A percentile compares a stretch with the other conserved stretches of the same genome.
Conservation (phyloP, 768 basidiomycete species). For the Rossbeevera mucosa region DNA sequence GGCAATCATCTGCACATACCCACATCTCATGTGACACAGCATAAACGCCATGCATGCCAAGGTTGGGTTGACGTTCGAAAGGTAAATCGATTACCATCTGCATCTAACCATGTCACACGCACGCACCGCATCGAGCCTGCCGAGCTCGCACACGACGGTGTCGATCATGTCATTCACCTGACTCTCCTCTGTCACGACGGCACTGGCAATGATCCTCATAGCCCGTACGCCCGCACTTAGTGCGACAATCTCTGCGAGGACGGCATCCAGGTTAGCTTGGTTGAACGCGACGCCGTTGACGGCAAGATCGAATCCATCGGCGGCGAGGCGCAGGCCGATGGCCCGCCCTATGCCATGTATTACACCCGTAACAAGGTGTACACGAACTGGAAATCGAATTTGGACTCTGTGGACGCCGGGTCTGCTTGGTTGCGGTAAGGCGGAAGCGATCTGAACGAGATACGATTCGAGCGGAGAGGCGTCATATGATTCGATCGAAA, state of each 20-base stretch:
- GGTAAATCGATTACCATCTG: neutral
- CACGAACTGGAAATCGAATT: neutral
- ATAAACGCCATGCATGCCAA: neutral
- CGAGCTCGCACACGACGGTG: constrained; percentile 1
- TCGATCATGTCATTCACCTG: constrained; percentile 15
- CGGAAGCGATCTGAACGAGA: neutral
- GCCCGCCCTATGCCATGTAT: constrained; percentile 47
- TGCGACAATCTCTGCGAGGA: neutral
- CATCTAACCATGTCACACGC: neutral
- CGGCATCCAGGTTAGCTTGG: constrained; percentile 1
- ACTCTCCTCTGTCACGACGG: constrained; percentile 4
- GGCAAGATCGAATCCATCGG: constrained; percentile 40
- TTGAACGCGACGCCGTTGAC: constrained; percentile 37
- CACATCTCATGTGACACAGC: neutral
- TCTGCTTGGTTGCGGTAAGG: neutral
- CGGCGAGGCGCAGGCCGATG: constrained; percentile 43
- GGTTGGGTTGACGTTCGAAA: neutral
- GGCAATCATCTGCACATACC: constrained; percentile 7
- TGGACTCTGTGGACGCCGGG: neutral
- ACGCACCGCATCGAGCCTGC: constrained; percentile 14
- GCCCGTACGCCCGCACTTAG: neutral
- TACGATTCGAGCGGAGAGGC: neutral
- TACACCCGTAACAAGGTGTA: constrained; percentile 38
- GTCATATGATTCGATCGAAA: neutral
- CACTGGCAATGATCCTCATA: neutral